Percentiles rank a stretch among this genome's conserved stretches.
Conservation (phyloP, 352 stramenopile species). For the Globisporangium mamillatum region DNA sequence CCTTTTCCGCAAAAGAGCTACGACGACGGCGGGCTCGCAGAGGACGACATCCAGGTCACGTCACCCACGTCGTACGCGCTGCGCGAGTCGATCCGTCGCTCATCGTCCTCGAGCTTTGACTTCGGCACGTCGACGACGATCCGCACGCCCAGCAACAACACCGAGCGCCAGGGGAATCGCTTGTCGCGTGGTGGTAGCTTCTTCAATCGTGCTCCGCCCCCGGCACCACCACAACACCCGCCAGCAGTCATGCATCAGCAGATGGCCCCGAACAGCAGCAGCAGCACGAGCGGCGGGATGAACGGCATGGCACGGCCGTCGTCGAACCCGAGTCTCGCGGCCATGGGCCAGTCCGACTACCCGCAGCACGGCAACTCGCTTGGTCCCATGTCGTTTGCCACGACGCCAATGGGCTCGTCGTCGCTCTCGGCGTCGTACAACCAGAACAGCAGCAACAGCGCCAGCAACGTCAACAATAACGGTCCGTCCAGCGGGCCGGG, state of each 20-base stretch:
- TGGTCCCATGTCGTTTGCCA: conserved; percentile 40
- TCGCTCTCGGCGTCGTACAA: conserved; percentile 23
- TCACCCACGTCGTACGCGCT: conserved; percentile 76
- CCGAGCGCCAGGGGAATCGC: conserved; percentile 22
- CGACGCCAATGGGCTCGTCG: conserved; percentile 17
- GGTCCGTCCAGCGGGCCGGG: conserved; percentile 28
- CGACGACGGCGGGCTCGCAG: conserved; percentile 25
- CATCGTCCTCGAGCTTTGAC: conserved; percentile 54
- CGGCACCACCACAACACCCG: conserved; percentile 52
- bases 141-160: conserved; percentile 11
- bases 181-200: conserved; percentile 55
- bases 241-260: conserved; percentile 26
- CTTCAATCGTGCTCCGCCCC: conserved; percentile 57
- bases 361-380: conserved; percentile 58
- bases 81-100: conserved; percentile 76
- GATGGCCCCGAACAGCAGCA: conserved; percentile 4
- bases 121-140: conserved; percentile 28
- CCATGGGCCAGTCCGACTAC: conserved; percentile 27
- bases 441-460: conserved; percentile 27
- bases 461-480: conserved; percentile 13
- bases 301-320: conserved; percentile 48
- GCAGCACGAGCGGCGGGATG: conserved; percentile 3
- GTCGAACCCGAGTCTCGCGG: conserved; percentile 66
- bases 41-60: conserved; percentile 78
- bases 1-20: conserved; percentile 22